Conservation (phyloP, 495 filamentous ascomycete genomes). For the Bacidia gigantensis region DNA sequence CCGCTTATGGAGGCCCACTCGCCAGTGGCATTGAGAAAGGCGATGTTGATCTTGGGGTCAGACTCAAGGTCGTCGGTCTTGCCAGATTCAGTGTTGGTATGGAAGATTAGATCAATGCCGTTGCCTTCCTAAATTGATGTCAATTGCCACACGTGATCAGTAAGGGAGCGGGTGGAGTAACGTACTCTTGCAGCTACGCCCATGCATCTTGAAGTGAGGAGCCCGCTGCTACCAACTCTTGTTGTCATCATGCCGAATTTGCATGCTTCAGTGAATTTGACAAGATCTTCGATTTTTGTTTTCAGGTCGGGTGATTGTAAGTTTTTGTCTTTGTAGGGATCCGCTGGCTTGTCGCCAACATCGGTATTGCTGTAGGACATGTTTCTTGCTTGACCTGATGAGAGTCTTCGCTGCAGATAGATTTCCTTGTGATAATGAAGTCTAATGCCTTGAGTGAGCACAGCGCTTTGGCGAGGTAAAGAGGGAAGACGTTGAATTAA, state of each 20-base stretch:
- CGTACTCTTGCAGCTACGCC: slow-evolving; percentile 69
- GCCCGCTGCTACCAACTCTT: slow-evolving; percentile 53
- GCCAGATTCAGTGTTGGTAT: slow-evolving; percentile 84
- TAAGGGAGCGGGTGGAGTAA: background rate
- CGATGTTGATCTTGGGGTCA: slow-evolving; percentile 64
- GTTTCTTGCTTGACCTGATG: slow-evolving; percentile 5
- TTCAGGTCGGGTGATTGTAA: slow-evolving; percentile 44
- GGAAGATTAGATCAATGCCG: slow-evolving; percentile 80
- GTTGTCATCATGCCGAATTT: slow-evolving; percentile 79
- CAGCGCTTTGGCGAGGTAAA: background rate
- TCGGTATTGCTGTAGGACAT: slow-evolving; percentile 46
- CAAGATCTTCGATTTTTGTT: slow-evolving; percentile 70
- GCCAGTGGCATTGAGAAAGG: slow-evolving; percentile 65
- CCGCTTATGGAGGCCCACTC: slow-evolving; percentile 76
- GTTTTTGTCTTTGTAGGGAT: slow-evolving; percentile 74
- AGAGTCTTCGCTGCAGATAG: background rate
- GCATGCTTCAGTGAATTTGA: slow-evolving; percentile 70
- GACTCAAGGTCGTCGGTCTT: slow-evolving; percentile 72
- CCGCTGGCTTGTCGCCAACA: slow-evolving; percentile 46
- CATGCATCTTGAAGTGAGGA: slow-evolving; percentile 76
- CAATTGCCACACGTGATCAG: background rate
- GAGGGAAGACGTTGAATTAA: background rate
- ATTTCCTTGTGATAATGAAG: background rate
- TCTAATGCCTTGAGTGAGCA: background rate
- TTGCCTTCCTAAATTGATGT: slow-evolving; percentile 44